These are phyloP conservation scores for Volvox carteri DNA, from an alignment of 163 green algal species.

Conservation along the genomic window DNA sequence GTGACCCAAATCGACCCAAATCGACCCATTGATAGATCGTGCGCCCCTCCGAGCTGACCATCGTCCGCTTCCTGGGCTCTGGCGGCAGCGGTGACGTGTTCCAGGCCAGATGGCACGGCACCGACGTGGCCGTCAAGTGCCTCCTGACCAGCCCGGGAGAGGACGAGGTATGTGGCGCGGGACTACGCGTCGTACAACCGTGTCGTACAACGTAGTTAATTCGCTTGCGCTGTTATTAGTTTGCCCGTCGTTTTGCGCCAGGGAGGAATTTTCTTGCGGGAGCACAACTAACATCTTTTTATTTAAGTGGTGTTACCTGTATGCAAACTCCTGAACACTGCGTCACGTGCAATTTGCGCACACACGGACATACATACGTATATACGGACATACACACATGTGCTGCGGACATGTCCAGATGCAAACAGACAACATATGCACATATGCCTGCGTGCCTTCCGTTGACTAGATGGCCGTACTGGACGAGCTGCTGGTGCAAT, in stretches of 20 bases:
- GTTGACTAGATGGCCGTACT: conserved; percentile 33
- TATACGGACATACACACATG: neutral
- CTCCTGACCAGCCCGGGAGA: conserved; percentile 7
- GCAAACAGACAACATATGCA: neutral
- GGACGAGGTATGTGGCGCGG: conserved; percentile 25
- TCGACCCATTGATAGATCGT: neutral
- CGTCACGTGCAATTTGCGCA: neutral
- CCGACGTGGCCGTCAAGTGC: conserved; percentile 63
- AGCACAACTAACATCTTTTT: no score
- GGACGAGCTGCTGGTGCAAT: conserved; percentile 51
- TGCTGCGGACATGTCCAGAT: neutral
- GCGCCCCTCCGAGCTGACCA: conserved; percentile 48
- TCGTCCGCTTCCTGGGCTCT: conserved; percentile 58
- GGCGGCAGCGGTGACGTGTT: conserved; percentile 57
- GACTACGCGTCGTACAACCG: no score
- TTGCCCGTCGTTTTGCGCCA: no score
- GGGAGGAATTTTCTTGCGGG: no score
- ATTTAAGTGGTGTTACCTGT: no score
- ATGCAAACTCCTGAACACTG: neutral
- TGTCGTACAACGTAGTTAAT: no score
- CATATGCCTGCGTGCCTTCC: neutral
- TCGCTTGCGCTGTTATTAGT: no score
- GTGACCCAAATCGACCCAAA: no score
- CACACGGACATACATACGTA: neutral
- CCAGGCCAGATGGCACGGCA: conserved; percentile 53